Evolutionary conservation across 2,329 filamentous ascomycete genomes (phyloP).

Genomic region (Graphilbum sp.): DNA sequence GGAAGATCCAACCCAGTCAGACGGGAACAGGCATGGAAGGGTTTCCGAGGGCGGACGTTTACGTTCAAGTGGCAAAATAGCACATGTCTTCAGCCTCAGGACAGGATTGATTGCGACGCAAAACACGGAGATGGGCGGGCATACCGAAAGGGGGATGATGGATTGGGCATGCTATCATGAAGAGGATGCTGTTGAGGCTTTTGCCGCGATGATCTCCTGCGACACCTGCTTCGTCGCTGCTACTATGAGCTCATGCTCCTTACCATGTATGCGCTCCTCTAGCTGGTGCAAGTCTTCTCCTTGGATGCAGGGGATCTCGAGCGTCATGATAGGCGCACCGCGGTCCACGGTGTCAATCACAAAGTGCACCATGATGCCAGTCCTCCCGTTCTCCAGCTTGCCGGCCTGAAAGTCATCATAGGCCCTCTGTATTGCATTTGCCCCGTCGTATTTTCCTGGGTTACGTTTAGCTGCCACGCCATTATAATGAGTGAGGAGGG

Average conservation of each 20-base stretch:
- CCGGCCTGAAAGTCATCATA: slow-evolving; percentile 52
- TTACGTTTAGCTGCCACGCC: too few relatives aligned
- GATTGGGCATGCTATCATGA: neutral
- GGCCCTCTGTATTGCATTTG: slow-evolving; percentile 61
- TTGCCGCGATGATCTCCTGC: slow-evolving; percentile 18
- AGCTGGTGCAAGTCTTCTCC: slow-evolving; percentile 50
- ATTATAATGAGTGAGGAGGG: too few relatives aligned
- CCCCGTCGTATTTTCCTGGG: slow-evolving; percentile 58
- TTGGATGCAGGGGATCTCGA: slow-evolving; percentile 49
- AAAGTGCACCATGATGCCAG: slow-evolving; percentile 82
- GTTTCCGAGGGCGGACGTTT: too few relatives aligned
- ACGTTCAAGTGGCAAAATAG: too few relatives aligned
- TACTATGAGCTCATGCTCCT: slow-evolving; percentile 68
- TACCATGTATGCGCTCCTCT: slow-evolving; percentile 54
- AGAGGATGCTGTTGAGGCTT: neutral
- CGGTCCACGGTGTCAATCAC: slow-evolving; percentile 69
- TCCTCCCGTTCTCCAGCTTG: slow-evolving; percentile 48
- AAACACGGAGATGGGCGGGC: too few relatives aligned
- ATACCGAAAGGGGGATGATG: too few relatives aligned
- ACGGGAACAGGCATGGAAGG: too few relatives aligned
- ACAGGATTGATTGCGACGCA: too few relatives aligned
- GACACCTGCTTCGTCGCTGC: slow-evolving; percentile 44
- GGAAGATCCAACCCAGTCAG: too few relatives aligned
- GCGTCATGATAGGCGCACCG: slow-evolving; percentile 54
- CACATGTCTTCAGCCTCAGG: too few relatives aligned